Conservation (phyloP, 805 yeast species). For the Kockiozyma suomiensis region DNA sequence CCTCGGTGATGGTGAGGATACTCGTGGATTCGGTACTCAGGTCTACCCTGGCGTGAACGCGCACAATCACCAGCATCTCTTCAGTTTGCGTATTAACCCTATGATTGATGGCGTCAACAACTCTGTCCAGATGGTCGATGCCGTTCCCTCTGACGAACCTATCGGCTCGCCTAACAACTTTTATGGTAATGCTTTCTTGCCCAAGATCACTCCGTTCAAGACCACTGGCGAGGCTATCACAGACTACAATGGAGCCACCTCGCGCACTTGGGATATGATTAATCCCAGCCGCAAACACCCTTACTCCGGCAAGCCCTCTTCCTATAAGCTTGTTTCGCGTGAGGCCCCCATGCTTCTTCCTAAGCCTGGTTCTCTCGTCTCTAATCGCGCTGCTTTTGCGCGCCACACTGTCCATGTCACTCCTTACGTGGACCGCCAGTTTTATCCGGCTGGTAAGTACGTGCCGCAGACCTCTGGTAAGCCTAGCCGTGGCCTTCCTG, state of each 20-base stretch:
- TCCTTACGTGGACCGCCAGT: conserved; percentile 70
- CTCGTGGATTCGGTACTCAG: conserved; percentile 77
- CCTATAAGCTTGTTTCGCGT: conserved; percentile 74
- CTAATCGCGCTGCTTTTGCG: conserved; percentile 85
- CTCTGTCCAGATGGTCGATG: conserved; percentile 71
- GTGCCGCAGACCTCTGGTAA: conserved; percentile 45
- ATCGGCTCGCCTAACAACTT: conserved; percentile 69
- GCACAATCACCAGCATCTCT: conserved; percentile 84
- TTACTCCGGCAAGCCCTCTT: conserved; percentile 73
- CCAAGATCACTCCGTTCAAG: conserved; percentile 66
- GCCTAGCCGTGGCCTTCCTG: conserved; percentile 39
- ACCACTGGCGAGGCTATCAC: conserved; percentile 62
- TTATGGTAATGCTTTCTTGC: conserved; percentile 76
- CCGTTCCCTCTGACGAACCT: conserved; percentile 58
- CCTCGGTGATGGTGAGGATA: conserved; percentile 63
- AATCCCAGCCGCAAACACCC: conserved; percentile 69
- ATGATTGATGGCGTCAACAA: conserved; percentile 79
- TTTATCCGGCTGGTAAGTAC: conserved; percentile 70
- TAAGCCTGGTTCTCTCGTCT: conserved; percentile 69
- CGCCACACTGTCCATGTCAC: conserved; percentile 65
- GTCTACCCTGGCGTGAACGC: conserved; percentile 82
- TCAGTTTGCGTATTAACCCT: conserved; percentile 76
- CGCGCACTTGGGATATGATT: conserved; percentile 76
- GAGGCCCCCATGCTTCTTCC: conserved; percentile 76
- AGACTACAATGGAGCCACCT: conserved; percentile 60